Evolutionary conservation across 768 basidiomycete genomes (phyloP).

Genomic region (Asterophora parasitica): DNA sequence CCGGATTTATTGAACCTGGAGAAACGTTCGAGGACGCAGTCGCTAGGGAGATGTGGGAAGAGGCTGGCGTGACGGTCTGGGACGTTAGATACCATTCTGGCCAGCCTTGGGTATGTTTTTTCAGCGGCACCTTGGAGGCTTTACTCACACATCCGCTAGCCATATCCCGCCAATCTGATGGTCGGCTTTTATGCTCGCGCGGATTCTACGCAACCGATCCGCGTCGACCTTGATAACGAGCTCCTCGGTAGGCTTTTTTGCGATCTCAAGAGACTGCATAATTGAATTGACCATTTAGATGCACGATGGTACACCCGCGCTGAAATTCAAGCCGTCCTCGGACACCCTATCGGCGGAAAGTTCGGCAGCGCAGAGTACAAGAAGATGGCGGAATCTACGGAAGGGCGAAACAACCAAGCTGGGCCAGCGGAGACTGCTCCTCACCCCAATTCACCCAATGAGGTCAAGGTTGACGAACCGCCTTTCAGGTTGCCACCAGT

Average conservation of each 20-base stretch:
- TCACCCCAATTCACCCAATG: constrained; percentile 13
- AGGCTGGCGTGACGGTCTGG: constrained; percentile 86
- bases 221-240: constrained; percentile 90
- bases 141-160: constrained; percentile 39
- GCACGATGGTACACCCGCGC: constrained; percentile 84
- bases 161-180: constrained; percentile 89
- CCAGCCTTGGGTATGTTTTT: constrained; percentile 69
- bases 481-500: constrained; percentile 71
- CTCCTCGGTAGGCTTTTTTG: constrained; percentile 61
- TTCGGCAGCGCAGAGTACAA: constrained; percentile 48
- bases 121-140: background rate
- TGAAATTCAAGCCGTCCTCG: constrained; percentile 62
- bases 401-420: constrained; percentile 27
- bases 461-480: constrained; percentile 34
- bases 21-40: constrained; percentile 96
- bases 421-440: background rate
- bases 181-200: constrained; percentile 83
- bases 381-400: constrained; percentile 37
- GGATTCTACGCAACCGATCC: constrained; percentile 67
- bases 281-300: constrained; percentile 40
- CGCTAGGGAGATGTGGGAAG: constrained; percentile 90
- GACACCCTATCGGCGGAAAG: constrained; percentile 46
- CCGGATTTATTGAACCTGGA: constrained; percentile 92
- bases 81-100: constrained; percentile 80
- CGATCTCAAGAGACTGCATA: background rate